Base-by-base conservation (phyloP, 129 eudicot species). In the Flaveria sonorensis region DNA sequence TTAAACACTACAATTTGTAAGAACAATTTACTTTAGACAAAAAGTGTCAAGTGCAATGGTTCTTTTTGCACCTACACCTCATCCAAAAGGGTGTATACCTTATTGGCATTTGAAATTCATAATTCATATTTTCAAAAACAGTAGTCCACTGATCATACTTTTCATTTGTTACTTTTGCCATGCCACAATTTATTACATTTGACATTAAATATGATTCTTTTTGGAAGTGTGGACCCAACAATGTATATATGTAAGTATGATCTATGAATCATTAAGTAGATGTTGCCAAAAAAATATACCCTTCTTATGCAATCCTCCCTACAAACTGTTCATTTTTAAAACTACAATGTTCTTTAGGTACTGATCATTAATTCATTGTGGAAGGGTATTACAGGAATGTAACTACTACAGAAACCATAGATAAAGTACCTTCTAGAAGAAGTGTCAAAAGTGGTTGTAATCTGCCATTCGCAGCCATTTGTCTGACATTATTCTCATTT, bases 381-480 rank as follows among this genome's bases (percentile, higher is more conserved):
- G 13, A 45, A 45, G 13, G 48, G 48, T 45, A 45, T 45, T 45
- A 45, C 48, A 45, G 13, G 48, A 45, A 45, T 3, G 11, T 10
- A 45, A 45, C 48, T 8, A 45, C 48, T 45, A 12, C 48, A 45
- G 48, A 45, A 63, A 63, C 18, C n/a, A 0, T 15, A 64, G 12
- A 40, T 16, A 45, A 21, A 45, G 47, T 68, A 92, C 97, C 97
- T 92, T 89, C 89, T 70, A 92, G 98, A 24, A 92, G 87, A 69
- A 90, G 76, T 5, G 87, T 85, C 56, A 92, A 84, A 59, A 92
- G 96, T 26, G 96, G 98, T 82, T 92, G 90, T 77, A 92, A 72
- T 88, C 96, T 86, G 57, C 98, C 98, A 71, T 70, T 88, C 68
- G 88, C 92, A 72, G 98, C 98, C 94, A 92, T 92, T 85, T 88